phyloP scores from a whole-genome alignment of 2,329 filamentous ascomycete genomes.

The Periconia sp. region DNA sequence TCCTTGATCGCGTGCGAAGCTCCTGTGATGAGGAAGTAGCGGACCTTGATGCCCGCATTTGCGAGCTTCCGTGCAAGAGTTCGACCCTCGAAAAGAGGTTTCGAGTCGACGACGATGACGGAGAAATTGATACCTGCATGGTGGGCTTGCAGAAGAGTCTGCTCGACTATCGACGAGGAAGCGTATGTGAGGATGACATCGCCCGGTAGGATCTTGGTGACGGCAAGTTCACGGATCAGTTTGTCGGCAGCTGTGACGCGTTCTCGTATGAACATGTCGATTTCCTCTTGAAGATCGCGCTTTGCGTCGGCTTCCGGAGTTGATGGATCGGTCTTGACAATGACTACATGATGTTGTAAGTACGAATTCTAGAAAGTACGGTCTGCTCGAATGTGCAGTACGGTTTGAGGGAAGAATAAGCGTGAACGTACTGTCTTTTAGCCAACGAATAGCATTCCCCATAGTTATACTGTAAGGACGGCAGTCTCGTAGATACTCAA shows the following conservation, averaged over 20 bases:
- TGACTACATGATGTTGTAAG: slow-evolving; percentile 51
- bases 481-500: slow-evolving; percentile 90
- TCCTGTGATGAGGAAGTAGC: slow-evolving; percentile 80
- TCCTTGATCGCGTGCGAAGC: slow-evolving; percentile 72
- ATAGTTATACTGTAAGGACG: slow-evolving; percentile 96
- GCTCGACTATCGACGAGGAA: slow-evolving; percentile 82
- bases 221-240: slow-evolving; percentile 77
- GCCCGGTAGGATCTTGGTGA: slow-evolving; percentile 73
- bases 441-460: slow-evolving; percentile 92
- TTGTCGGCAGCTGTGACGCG: slow-evolving; percentile 84
- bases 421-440: slow-evolving; percentile 65
- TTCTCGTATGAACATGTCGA: slow-evolving; percentile 89
- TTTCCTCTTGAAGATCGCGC: slow-evolving; percentile 72
- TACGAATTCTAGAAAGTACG: neutral
- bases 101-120: slow-evolving; percentile 81
- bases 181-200: slow-evolving; percentile 87
- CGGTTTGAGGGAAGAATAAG: neutral
- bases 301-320: slow-evolving; percentile 82
- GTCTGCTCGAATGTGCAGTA: neutral
- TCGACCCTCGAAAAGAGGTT: slow-evolving; percentile 70
- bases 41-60: slow-evolving; percentile 70
- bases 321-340: slow-evolving; percentile 87
- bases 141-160: slow-evolving; percentile 74
- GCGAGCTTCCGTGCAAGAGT: slow-evolving; percentile 71
- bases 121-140: slow-evolving; percentile 71